Evolutionary conservation across 768 basidiomycete genomes (phyloP), one percentile per base, ranked within the genome.

Genomic region (Gymnopilus junonius): DNA sequence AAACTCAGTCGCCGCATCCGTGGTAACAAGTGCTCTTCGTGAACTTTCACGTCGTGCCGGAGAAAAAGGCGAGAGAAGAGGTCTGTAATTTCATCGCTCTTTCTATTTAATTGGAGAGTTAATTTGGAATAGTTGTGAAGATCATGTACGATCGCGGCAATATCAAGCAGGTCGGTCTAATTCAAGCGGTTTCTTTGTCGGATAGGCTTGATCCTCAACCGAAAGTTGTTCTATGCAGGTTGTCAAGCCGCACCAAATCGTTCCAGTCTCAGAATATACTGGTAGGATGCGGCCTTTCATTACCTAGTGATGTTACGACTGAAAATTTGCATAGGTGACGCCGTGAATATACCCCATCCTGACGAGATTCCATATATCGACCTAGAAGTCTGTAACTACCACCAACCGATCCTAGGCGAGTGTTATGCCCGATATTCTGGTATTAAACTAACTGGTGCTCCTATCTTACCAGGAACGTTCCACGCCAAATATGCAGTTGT

Each of bases 61-160:
- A 10, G 43, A 45, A n/a, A 43, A 55, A 21, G 61, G 61, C 4
- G 34, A 56, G 5, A 46, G 45, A n/a, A 55, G 55, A 20, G 61
- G 61, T 37, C 25, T 14, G 55, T 45, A 4, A 21, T 21, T 32
- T n/a, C 37, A 14, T 15, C 17, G 8, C 20, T 50, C 12, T 15
- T 29, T 12, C 20, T 29, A n/a, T 21, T n/a, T n/a, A n/a, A 21
- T 29, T 42, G 46, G 25, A n/a, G 10, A n/a, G n/a, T 34, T 21
- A 23, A 20, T 31, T 8, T 35, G 1, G 0, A 7, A 17, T 31
- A 64, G 63, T 59, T 25, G 57, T 64, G 4, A 64, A 64, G 32
- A 59, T 64, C 20, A 64, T 64, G 63, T 64, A 64, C 42, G 63
- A 64, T 34, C 51, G 63, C 2, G 63, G 63, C 2, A 64, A 64